Evolutionary conservation across 768 basidiomycete genomes (phyloP).

Genomic region (Mycena albidolilacea): DNA sequence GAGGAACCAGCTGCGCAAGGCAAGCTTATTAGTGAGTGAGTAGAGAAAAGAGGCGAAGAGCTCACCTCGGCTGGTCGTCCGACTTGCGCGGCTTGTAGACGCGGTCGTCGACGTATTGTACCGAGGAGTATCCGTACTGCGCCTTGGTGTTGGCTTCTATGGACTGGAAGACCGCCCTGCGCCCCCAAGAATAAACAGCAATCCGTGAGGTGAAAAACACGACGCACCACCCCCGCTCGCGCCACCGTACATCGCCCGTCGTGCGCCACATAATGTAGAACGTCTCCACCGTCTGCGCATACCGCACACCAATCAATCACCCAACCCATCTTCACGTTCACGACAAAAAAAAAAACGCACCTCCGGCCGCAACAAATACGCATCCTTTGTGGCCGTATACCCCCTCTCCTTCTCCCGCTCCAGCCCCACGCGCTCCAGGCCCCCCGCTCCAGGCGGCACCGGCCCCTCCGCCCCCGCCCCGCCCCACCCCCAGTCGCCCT

Average conservation of each 20-base stretch:
- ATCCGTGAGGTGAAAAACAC: constrained; percentile 48
- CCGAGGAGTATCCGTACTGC: constrained; percentile 43
- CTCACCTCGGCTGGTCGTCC: constrained; percentile 59
- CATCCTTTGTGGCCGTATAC: constrained; percentile 42
- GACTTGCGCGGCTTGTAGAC: constrained; percentile 65
- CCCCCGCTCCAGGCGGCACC: constrained; percentile 37
- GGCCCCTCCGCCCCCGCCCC: too few relatives aligned
- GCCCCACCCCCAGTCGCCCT: too few relatives aligned
- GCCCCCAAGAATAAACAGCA: constrained; percentile 42
- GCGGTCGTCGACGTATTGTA: constrained; percentile 57
- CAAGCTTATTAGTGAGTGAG: constrained; percentile 40
- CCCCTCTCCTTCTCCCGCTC: constrained; percentile 37
- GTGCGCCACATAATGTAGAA: constrained; percentile 57
- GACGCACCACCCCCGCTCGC: constrained; percentile 55
- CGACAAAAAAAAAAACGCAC: constrained; percentile 38
- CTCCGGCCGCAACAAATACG: constrained; percentile 55
- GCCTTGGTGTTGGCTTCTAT: constrained; percentile 26
- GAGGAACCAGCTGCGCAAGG: constrained; percentile 57
- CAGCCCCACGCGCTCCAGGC: constrained; percentile 30
- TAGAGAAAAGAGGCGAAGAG: too few relatives aligned
- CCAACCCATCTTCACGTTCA: background rate
- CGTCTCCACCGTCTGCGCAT: constrained; percentile 51
- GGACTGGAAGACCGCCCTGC: constrained; percentile 36
- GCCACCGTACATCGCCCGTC: constrained; percentile 53
- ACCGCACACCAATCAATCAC: background rate